Evolutionary conservation across 2,329 filamentous ascomycete genomes (phyloP).

Genomic region (Orbilia javanica): DNA sequence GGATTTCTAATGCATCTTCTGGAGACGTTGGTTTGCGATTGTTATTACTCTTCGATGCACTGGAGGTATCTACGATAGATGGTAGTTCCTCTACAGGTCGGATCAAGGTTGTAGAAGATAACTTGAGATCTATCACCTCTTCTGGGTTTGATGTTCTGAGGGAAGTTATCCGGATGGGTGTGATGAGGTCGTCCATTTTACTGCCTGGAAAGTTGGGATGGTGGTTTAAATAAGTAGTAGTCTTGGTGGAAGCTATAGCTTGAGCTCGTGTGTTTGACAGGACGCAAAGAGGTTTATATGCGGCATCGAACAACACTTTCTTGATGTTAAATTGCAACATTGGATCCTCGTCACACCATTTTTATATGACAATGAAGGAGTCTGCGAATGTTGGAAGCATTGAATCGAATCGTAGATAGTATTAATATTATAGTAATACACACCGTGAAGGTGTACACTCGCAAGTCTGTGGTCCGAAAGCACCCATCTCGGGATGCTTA

Average conservation of each 20-base stretch:
- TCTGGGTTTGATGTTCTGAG: constrained; percentile 51
- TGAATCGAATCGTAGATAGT: constrained; percentile 31
- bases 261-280: constrained; percentile 27
- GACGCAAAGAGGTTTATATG: constrained; percentile 14
- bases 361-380: background rate
- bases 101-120: constrained; percentile 43
- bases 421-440: constrained; percentile 36
- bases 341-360: constrained; percentile 10
- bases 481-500: background rate
- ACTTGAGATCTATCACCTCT: constrained; percentile 41
- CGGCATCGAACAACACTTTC: background rate
- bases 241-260: background rate
- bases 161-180: constrained; percentile 52
- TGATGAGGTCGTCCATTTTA: constrained; percentile 46
- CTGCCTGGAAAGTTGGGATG: background rate
- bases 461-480: background rate
- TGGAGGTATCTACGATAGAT: background rate
- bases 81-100: constrained; percentile 26
- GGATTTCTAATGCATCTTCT: constrained; percentile 50
- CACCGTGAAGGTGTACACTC: constrained; percentile 2
- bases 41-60: background rate
- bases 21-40: constrained; percentile 41
- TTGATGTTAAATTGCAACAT: constrained; percentile 28
- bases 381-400: background rate
- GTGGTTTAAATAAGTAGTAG: constrained; percentile 1